Evolutionary conservation across 2,329 filamentous ascomycete genomes (phyloP).

Genomic region (Chaetomiaceae sp.): DNA sequence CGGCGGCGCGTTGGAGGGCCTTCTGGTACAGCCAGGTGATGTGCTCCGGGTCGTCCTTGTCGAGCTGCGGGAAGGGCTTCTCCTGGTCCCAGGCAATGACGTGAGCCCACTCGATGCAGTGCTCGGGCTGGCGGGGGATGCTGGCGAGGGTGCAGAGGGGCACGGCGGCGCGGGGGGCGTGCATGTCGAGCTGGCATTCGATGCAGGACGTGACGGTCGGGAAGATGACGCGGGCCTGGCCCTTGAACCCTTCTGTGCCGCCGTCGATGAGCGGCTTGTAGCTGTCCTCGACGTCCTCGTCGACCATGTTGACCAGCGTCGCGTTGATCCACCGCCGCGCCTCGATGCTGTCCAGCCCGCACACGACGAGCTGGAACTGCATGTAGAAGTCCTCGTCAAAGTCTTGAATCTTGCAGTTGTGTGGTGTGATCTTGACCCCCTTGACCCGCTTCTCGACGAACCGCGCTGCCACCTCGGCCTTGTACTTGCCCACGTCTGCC

Average conservation of each 20-base stretch:
- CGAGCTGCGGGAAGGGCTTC: slow-evolving; percentile 76
- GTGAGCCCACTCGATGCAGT: slow-evolving; percentile 98
- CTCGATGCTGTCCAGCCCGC: slow-evolving; percentile 94
- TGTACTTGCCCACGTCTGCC: slow-evolving; percentile 85
- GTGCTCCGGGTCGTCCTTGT: slow-evolving; percentile 95
- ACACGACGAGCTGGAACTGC: slow-evolving; percentile 91
- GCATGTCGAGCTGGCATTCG: slow-evolving; percentile 97
- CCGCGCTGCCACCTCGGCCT: slow-evolving; percentile 85
- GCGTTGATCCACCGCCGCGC: slow-evolving; percentile 98
- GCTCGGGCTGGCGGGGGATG: slow-evolving; percentile 93
- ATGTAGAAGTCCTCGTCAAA: slow-evolving; percentile 95
- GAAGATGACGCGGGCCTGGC: slow-evolving; percentile 86
- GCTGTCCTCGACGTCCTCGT: slow-evolving; percentile 74
- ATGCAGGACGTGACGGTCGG: slow-evolving; percentile 94
- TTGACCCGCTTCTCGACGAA: slow-evolving; percentile 89
- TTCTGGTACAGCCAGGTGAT: slow-evolving; percentile 95
- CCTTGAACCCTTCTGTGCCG: slow-evolving; percentile 97
- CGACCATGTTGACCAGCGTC: slow-evolving; percentile 85
- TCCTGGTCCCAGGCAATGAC: slow-evolving; percentile 94
- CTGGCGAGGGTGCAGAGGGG: slow-evolving; percentile 94
- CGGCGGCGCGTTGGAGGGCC: slow-evolving; percentile 71
- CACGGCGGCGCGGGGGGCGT: slow-evolving; percentile 93
- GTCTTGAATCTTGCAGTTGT: slow-evolving; percentile 94
- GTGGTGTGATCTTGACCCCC: slow-evolving; percentile 87
- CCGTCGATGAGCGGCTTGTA: slow-evolving; percentile 94